A percentile compares a stretch with the other conserved stretches of the same genome.
Conservation (phyloP, 1,139 yeast genomes). For the Saccharomyces hybrid region DNA sequence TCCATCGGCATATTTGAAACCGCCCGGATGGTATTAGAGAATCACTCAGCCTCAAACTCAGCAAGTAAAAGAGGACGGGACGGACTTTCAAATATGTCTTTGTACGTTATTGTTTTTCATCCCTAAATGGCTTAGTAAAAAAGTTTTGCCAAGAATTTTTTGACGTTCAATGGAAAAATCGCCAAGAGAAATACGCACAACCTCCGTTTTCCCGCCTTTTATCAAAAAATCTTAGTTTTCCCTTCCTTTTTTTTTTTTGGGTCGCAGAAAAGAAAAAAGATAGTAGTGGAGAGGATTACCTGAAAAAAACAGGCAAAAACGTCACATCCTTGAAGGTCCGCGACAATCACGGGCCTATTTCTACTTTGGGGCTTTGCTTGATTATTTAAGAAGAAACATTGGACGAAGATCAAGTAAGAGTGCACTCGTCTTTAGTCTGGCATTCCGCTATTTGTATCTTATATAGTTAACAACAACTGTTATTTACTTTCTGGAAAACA, state of each 20-base stretch:
- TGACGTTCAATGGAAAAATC: background rate
- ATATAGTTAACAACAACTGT: background rate
- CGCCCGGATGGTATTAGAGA: background rate
- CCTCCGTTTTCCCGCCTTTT: background rate
- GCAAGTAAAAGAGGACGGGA: background rate
- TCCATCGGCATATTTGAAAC: background rate
- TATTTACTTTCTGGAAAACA: background rate
- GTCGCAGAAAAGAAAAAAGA: background rate
- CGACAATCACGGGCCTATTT: background rate
- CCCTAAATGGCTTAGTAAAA: background rate
- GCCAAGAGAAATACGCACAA: background rate
- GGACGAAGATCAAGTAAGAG: background rate
- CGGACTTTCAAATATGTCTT: background rate
- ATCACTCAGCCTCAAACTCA: background rate
- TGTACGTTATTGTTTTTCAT: background rate
- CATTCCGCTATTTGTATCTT: background rate
- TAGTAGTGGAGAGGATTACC: background rate
- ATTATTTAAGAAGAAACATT: background rate
- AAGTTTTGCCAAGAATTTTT: background rate
- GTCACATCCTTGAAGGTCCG: background rate
- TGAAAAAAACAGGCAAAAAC: background rate
- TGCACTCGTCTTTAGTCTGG: background rate
- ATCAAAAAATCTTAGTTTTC: background rate
- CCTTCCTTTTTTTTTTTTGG: background rate
- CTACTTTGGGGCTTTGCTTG: background rate